Evolutionary conservation across 495 filamentous ascomycete species (phyloP).

Genomic region (Hypoxylon subgilvum): DNA sequence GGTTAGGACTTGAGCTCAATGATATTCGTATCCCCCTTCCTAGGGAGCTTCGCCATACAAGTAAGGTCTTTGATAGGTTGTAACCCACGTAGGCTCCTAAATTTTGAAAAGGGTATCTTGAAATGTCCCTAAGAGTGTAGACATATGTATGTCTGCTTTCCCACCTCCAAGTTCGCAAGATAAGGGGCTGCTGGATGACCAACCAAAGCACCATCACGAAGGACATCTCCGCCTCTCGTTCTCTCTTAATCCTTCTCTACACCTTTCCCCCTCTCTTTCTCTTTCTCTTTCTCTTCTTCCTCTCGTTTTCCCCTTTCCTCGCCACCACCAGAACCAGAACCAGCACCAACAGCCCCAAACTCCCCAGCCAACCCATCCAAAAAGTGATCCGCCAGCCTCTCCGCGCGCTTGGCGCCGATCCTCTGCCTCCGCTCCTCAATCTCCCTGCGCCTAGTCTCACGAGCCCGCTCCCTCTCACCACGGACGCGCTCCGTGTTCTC

Average conservation of each 20-base stretch:
- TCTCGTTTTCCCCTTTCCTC: conserved; percentile 6
- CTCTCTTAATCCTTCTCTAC: not conserved
- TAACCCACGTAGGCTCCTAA: no score
- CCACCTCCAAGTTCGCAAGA: no score
- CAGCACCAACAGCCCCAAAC: conserved; percentile 28
- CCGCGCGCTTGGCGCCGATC: conserved; percentile 61
- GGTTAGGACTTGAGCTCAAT: no score
- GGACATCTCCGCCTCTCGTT: not conserved
- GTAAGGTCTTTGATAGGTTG: not conserved
- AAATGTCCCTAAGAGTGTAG: not conserved
- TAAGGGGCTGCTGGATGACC: no score
- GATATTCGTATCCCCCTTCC: no score
- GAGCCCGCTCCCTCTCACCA: conserved; percentile 59
- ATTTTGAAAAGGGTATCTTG: conserved; percentile 4
- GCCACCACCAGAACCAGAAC: not conserved
- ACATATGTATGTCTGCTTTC: no score
- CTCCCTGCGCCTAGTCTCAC: conserved; percentile 45
- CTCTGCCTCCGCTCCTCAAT: conserved; percentile 57
- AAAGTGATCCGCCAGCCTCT: conserved; percentile 76
- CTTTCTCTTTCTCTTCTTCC: not conserved
- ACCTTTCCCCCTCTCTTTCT: not conserved
- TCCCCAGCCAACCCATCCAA: conserved; percentile 61
- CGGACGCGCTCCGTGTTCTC: conserved; percentile 69
- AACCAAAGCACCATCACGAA: conserved; percentile 1
- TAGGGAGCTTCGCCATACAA: conserved; percentile 6